phyloP scores from a whole-genome alignment of 371 early-diverging fungal species.

The Rhizopus arrhizus region DNA sequence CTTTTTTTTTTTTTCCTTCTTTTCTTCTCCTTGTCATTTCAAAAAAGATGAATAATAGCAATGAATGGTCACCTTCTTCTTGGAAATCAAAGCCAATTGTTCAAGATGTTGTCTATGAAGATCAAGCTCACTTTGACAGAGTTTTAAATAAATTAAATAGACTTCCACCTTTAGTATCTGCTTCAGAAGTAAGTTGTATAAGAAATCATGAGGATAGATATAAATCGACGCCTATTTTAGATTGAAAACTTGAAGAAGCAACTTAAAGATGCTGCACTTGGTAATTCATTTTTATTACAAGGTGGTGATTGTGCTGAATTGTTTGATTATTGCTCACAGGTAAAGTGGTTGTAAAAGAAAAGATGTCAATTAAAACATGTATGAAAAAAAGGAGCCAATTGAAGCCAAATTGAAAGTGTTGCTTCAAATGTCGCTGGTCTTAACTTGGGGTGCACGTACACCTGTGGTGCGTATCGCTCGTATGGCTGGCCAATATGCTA shows the following conservation, averaged over 20 bases:
- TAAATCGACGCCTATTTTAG: slow-evolving; percentile 36
- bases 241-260: slow-evolving; percentile 81
- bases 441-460: slow-evolving; percentile 91
- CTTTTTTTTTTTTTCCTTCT: not conserved
- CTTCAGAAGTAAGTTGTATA: slow-evolving; percentile 70
- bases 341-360: slow-evolving; percentile 26
- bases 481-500: slow-evolving; percentile 98
- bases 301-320: slow-evolving; percentile 98
- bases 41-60: not conserved
- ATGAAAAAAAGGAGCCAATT: slow-evolving; percentile 71
- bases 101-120: slow-evolving; percentile 89
- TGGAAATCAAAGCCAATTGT: slow-evolving; percentile 86
- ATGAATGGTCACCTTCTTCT: slow-evolving; percentile 76
- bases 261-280: slow-evolving; percentile 85
- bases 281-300: slow-evolving; percentile 91
- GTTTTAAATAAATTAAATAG: slow-evolving; percentile 77
- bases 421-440: slow-evolving; percentile 94
- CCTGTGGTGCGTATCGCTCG: slow-evolving; percentile 94
- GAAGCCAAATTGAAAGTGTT: slow-evolving; percentile 93
- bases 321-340: slow-evolving; percentile 93
- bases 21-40: not conserved
- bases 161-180: slow-evolving; percentile 91
- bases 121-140: slow-evolving; percentile 65
- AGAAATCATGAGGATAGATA: not conserved
- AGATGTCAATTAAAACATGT: not conserved